These are phyloP conservation scores for Lachnellula hyalina DNA, from an alignment of 2,329 filamentous ascomycete species.

Conservation along the genomic window DNA sequence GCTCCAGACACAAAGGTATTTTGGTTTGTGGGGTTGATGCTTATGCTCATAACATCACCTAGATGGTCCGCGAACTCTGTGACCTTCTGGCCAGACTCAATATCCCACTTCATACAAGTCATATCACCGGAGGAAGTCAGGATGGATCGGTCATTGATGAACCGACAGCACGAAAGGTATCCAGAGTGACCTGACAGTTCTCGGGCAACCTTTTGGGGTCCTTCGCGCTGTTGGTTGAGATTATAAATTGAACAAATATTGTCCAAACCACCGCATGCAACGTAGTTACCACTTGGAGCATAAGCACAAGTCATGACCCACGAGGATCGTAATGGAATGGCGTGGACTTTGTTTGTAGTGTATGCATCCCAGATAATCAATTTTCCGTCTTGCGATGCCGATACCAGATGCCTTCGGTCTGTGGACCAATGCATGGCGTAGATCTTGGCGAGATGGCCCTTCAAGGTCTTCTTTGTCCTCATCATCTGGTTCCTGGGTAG, in stretches of 20 bases:
- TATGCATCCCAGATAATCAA: constrained; percentile 99
- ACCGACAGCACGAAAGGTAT: constrained; percentile 96
- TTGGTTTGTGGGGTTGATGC: constrained; percentile 97
- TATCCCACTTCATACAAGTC: constrained; percentile 99
- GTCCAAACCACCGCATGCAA: constrained; percentile 96
- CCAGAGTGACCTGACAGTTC: constrained; percentile 96
- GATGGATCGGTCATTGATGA: constrained; percentile 97
- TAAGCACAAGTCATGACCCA: constrained; percentile 99
- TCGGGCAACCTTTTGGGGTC: constrained; percentile 91
- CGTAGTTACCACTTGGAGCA: constrained; percentile 95
- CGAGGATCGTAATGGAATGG: constrained; percentile 92
- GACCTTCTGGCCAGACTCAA: constrained; percentile 94
- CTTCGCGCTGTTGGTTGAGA: constrained; percentile 86
- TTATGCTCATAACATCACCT: constrained; percentile 99
- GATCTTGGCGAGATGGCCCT: constrained; percentile 97
- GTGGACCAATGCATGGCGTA: constrained; percentile 99
- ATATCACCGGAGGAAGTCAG: constrained; percentile 98
- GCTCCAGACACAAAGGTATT: constrained; percentile 99
- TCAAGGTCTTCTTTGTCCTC: constrained; percentile 95
- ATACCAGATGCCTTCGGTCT: constrained; percentile 92
- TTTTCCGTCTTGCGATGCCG: constrained; percentile 97
- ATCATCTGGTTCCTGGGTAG: constrained; percentile 88
- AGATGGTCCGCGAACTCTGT: constrained; percentile 98
- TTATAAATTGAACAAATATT: constrained; percentile 99
- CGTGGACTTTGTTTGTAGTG: constrained; percentile 99